A percentile compares a stretch with the other conserved stretches of the same genome.
Evolutionary conservation across 495 filamentous ascomycete genomes (phyloP).

Genomic region (Pyronema domesticum): DNA sequence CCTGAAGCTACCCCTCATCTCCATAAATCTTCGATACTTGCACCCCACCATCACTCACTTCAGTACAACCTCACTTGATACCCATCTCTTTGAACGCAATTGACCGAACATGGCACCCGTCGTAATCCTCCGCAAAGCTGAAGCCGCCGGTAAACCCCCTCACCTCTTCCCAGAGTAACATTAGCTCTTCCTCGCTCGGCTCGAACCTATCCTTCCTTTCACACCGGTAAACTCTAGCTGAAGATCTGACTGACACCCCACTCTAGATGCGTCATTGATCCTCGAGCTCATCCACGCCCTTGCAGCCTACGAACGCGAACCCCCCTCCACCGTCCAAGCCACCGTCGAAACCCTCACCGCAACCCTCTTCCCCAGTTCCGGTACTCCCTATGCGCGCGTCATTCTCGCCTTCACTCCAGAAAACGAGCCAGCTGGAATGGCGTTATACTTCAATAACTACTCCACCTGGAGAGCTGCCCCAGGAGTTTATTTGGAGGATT

Average conservation of each 20-base stretch:
- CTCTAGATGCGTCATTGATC: conserved; percentile 60
- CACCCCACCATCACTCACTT: no score
- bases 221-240: no score
- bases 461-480: conserved; percentile 72
- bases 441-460: conserved; percentile 54
- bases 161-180: no score
- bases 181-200: no score
- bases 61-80: no score
- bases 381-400: conserved; percentile 29
- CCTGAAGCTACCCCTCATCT: no score
- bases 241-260: neutral
- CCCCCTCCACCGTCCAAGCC: conserved; percentile 50
- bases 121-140: no score
- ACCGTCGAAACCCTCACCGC: conserved; percentile 51
- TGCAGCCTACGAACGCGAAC: conserved; percentile 67
- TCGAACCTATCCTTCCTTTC: no score
- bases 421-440: conserved; percentile 34
- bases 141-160: no score
- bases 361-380: conserved; percentile 44
- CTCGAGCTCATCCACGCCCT: conserved; percentile 72
- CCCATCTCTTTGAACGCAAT: no score
- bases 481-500: conserved; percentile 87
- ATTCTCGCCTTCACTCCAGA: conserved; percentile 32
- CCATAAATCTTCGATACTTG: no score
- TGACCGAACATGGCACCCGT: no score